Percentiles rank a stretch among this genome's conserved stretches.
These are phyloP conservation scores for Mallotus repandus DNA, from an alignment of 441 rosid species.

Conservation along the genomic window DNA sequence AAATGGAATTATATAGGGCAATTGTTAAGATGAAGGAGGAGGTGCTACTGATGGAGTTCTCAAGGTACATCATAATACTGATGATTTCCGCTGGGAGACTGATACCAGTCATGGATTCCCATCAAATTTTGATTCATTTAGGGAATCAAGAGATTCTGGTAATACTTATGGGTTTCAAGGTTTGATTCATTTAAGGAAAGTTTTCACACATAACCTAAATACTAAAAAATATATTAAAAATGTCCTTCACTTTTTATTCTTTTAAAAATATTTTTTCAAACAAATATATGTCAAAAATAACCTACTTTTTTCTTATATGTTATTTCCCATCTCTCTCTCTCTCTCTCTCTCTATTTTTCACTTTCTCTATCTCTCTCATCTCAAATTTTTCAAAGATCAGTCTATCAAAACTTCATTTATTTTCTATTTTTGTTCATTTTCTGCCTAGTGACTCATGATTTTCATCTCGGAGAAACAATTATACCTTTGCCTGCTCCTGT, in stretches of 20 bases:
- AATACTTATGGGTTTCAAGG: slow-evolving; percentile 28
- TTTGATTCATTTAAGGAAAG: slow-evolving; percentile 81
- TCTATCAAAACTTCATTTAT: too few relatives aligned
- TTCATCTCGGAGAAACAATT: slow-evolving; percentile 13
- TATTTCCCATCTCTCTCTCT: too few relatives aligned
- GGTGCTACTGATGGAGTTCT: slow-evolving; percentile 52
- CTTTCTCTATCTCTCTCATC: too few relatives aligned
- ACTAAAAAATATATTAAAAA: too few relatives aligned
- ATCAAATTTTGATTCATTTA: slow-evolving; percentile 77
- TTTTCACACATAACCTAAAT: too few relatives aligned
- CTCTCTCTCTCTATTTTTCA: too few relatives aligned
- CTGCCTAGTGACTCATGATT: neutral
- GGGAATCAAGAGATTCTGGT: neutral
- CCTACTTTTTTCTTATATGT: too few relatives aligned
- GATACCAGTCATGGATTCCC: slow-evolving; percentile 35
- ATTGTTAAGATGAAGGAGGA: slow-evolving; percentile 77
- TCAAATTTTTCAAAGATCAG: too few relatives aligned
- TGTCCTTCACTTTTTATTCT: too few relatives aligned
- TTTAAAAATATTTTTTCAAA: too few relatives aligned
- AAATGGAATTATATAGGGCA: slow-evolving; percentile 88
- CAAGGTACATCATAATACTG: slow-evolving; percentile 45
- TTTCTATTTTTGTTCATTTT: neutral
- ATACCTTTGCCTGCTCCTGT: neutral
- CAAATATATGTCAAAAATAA: too few relatives aligned
- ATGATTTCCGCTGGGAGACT: slow-evolving; percentile 25